These are phyloP conservation scores for Ilyonectria mors-panacis DNA, from an alignment of 2,329 filamentous ascomycete genomes.

Conservation along the genomic window DNA sequence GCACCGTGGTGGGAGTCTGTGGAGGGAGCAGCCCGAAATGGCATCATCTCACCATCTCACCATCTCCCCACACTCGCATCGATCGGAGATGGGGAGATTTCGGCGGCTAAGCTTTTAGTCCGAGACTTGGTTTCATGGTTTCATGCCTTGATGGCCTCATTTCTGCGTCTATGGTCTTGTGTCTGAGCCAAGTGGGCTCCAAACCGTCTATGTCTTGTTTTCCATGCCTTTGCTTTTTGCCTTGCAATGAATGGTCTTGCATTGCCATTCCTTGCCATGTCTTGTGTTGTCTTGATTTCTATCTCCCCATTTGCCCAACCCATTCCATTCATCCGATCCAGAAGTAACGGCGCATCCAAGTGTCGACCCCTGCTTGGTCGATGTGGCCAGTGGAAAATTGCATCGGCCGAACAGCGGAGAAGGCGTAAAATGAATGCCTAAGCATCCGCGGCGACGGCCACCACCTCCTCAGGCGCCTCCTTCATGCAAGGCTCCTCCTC, in stretches of 20 bases:
- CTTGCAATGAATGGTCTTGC: background rate
- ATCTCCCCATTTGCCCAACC: background rate
- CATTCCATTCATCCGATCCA: constrained; percentile 11
- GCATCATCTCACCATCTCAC: constrained; percentile 35
- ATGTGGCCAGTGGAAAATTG: constrained; percentile 1
- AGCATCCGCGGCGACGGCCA: constrained; percentile 34
- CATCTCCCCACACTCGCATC: constrained; percentile 43
- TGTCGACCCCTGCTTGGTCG: constrained; percentile 20
- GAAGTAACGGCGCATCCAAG: constrained; percentile 2
- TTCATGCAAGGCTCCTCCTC: constrained; percentile 62
- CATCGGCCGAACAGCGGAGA: constrained; percentile 5
- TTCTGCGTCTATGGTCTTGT: constrained; percentile 1
- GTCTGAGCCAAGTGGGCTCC: background rate
- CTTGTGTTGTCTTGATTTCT: background rate
- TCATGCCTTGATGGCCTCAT: constrained; percentile 18
- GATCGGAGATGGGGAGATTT: constrained; percentile 14
- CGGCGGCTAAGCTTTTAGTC: constrained; percentile 11
- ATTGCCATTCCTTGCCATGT: constrained; percentile 6
- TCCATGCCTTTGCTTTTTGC: background rate
- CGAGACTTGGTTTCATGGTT: constrained; percentile 19
- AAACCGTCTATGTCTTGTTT: constrained; percentile 3
- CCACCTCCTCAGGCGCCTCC: constrained; percentile 40
- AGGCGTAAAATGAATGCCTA: constrained; percentile 21
- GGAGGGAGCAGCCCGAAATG: constrained; percentile 27
- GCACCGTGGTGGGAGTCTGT: constrained; percentile 28